A percentile compares a stretch with the other conserved stretches of the same genome.
These are phyloP conservation scores for Cicer cuneatum DNA, from an alignment of 306 rosid genomes.

Conservation along the genomic window DNA sequence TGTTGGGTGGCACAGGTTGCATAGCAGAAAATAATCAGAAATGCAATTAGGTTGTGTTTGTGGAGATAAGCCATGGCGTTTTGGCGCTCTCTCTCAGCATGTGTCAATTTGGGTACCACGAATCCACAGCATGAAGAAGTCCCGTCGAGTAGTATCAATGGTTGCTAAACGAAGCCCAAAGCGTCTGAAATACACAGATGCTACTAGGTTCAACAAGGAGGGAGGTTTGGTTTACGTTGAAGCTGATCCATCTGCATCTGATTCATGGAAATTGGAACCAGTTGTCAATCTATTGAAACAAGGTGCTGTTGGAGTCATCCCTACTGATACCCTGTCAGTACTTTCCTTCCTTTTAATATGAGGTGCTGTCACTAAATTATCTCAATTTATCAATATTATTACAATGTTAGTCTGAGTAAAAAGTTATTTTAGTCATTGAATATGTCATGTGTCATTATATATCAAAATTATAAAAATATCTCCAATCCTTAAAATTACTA, in stretches of 20 bases:
- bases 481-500: too few species aligned
- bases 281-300: conserved; percentile 64
- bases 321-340: conserved; percentile 85
- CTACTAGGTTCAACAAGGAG: conserved; percentile 87
- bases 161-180: conserved; percentile 84
- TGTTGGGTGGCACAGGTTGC: neutral
- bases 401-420: too few species aligned
- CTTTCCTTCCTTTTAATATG: neutral
- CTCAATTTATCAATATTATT: too few species aligned
- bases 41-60: conserved; percentile 46
- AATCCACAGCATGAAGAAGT: conserved; percentile 15
- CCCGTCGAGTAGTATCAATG: conserved; percentile 51
- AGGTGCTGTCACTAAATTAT: too few species aligned
- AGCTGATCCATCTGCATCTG: conserved; percentile 76
- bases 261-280: conserved; percentile 85
- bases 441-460: too few species aligned
- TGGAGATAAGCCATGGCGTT: conserved; percentile 39
- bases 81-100: conserved; percentile 42
- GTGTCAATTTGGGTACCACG: conserved; percentile 34
- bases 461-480: too few species aligned
- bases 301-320: conserved; percentile 95
- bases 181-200: conserved; percentile 78
- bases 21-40: neutral
- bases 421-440: too few species aligned
- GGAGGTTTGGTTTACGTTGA: conserved; percentile 72